phyloP scores from a whole-genome alignment of 2,329 filamentous ascomycete species.

The Didymosphaeria variabile region DNA sequence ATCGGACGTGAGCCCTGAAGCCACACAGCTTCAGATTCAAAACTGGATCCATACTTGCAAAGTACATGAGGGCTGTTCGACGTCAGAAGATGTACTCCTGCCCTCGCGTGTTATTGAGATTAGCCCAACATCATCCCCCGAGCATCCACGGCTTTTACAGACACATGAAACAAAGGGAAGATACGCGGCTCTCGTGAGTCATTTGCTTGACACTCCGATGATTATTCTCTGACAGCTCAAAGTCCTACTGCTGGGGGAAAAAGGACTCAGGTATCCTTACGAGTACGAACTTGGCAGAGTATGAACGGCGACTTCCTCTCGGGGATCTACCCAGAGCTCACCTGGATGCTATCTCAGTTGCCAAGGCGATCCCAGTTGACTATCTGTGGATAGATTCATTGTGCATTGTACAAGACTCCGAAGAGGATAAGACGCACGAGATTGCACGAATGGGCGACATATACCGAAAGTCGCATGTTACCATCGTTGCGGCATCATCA shows the following conservation, averaged over 20 bases:
- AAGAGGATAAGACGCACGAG: not conserved
- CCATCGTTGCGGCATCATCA: not conserved
- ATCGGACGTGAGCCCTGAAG: not conserved
- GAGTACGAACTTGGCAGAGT: not conserved
- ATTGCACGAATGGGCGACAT: not conserved
- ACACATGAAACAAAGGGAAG: not conserved
- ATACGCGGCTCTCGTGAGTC: not conserved
- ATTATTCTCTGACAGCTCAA: not conserved
- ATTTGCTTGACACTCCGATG: not conserved
- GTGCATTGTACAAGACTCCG: constrained; percentile 9
- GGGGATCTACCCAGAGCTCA: not conserved
- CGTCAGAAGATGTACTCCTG: not conserved
- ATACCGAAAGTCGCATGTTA: not conserved
- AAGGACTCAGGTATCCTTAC: not conserved
- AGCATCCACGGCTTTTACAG: not conserved
- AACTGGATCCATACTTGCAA: not conserved
- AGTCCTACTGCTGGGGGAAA: not conserved
- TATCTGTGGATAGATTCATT: constrained; percentile 29
- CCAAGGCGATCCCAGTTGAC: not conserved
- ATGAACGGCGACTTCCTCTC: not conserved
- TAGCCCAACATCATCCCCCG: not conserved
- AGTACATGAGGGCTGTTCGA: not conserved
- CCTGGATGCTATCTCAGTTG: not conserved
- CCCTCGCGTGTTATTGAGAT: not conserved
- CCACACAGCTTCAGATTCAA: not conserved